A percentile compares a stretch with the other conserved stretches of the same genome.
These are phyloP conservation scores for Yamadazyma buinensis DNA, from an alignment of 1,139 yeast genomes.

Conservation along the genomic window DNA sequence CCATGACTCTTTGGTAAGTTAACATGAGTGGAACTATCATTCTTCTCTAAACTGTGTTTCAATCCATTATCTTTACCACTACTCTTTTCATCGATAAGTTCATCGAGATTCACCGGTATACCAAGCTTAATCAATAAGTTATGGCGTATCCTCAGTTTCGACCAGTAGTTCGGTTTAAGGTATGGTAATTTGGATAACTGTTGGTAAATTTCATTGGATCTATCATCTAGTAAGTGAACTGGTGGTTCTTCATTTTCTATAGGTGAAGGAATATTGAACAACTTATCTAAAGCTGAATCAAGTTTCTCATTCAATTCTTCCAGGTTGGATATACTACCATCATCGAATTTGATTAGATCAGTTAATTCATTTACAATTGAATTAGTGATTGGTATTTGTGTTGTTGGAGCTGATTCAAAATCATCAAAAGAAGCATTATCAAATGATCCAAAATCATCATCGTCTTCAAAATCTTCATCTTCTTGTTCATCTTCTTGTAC, in stretches of 20 bases:
- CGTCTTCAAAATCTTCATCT: constrained; percentile 18
- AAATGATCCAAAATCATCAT: constrained; percentile 38
- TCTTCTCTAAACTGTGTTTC: neutral
- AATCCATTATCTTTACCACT: too few relatives aligned
- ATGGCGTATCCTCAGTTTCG: constrained; percentile 53
- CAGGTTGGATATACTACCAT: constrained; percentile 14
- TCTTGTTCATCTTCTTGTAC: constrained; percentile 1
- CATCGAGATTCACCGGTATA: constrained; percentile 16
- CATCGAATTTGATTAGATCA: constrained; percentile 8
- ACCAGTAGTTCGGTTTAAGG: constrained; percentile 56
- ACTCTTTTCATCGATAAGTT: constrained; percentile 8
- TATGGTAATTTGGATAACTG: constrained; percentile 40
- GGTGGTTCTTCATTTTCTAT: neutral
- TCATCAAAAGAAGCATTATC: constrained; percentile 42
- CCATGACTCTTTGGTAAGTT: neutral
- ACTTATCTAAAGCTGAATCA: constrained; percentile 16
- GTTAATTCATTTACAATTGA: neutral
- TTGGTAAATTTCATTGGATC: constrained; percentile 26
- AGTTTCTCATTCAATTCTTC: constrained; percentile 12
- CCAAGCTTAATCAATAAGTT: constrained; percentile 41
- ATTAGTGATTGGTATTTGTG: neutral
- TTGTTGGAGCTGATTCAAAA: constrained; percentile 14
- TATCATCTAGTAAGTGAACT: constrained; percentile 19
- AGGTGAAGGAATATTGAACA: constrained; percentile 1
- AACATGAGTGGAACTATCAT: neutral